Evolutionary conservation across 306 rosid species (phyloP).

Genomic region (Trifolium dubium): DNA sequence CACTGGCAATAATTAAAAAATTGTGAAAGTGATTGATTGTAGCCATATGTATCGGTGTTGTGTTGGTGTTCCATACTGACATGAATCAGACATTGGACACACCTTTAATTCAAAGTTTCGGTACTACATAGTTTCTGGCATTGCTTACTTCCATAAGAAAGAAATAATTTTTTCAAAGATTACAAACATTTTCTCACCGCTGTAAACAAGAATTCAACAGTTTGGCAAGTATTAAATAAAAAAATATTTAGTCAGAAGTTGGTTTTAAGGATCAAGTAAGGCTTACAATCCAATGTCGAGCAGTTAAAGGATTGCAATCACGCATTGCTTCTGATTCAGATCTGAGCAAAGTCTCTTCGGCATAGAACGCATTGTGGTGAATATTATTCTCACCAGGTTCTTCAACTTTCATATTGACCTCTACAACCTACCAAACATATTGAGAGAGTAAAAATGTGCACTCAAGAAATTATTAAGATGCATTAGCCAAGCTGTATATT

Average conservation of each 20-base stretch:
- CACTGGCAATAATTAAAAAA: neutral
- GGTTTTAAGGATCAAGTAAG: slow-evolving; percentile 29
- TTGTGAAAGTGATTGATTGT: neutral
- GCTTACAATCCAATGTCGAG: slow-evolving; percentile 95
- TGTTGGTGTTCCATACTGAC: neutral
- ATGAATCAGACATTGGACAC: neutral
- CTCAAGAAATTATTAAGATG: neutral
- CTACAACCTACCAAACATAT: slow-evolving; percentile 68
- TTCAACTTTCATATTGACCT: slow-evolving; percentile 79
- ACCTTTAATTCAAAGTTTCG: neutral
- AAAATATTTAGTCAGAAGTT: slow-evolving; percentile 6
- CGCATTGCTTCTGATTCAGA: slow-evolving; percentile 84
- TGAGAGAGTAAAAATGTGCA: slow-evolving; percentile 22
- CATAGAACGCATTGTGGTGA: slow-evolving; percentile 88
- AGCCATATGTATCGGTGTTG: neutral
- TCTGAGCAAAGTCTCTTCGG: slow-evolving; percentile 78
- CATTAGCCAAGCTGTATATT: neutral
- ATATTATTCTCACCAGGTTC: slow-evolving; percentile 85
- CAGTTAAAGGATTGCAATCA: slow-evolving; percentile 78
- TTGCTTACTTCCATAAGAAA: slow-evolving; percentile 1
- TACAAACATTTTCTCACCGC: neutral
- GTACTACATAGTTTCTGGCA: neutral
- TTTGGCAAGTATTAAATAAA: slow-evolving; percentile 21
- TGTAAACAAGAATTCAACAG: slow-evolving; percentile 19
- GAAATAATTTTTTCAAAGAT: neutral